A percentile compares a stretch with the other conserved stretches of the same genome.
Conservation (phyloP, 148 eudicot genomes). For the Rhododendron henanense region DNA sequence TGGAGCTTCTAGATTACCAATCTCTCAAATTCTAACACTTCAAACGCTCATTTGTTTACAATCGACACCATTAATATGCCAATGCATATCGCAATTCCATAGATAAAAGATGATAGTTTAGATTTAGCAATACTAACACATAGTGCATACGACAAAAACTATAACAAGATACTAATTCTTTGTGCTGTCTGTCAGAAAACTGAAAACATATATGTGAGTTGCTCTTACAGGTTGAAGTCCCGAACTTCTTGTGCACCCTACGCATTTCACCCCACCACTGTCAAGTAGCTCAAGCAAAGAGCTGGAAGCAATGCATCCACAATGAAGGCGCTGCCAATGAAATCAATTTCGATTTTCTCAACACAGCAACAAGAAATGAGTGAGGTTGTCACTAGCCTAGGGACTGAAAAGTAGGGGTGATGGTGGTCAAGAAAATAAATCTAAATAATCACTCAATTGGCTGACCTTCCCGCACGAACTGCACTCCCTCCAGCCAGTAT, state of each 20-base stretch:
- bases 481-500: constrained; percentile 97
- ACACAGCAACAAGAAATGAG: constrained; percentile 14
- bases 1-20: background rate
- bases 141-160: background rate
- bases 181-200: background rate
- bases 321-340: constrained; percentile 76
- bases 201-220: background rate
- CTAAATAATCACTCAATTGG: background rate
- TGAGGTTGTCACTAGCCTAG: background rate
- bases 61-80: background rate
- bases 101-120: background rate
- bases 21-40: background rate
- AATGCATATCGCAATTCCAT: background rate
- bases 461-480: constrained; percentile 73
- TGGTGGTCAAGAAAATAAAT: background rate
- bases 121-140: background rate
- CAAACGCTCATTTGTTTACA: background rate
- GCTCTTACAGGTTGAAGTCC: constrained; percentile 54
- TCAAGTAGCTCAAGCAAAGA: constrained; percentile 79
- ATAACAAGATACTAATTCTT: background rate
- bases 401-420: background rate
- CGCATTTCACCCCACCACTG: constrained; percentile 79
- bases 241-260: constrained; percentile 45
- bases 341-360: constrained; percentile 13
- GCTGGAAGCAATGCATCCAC: constrained; percentile 94